Conservation (phyloP, 2,329 filamentous ascomycete species). For the Neoascochyta sp. region DNA sequence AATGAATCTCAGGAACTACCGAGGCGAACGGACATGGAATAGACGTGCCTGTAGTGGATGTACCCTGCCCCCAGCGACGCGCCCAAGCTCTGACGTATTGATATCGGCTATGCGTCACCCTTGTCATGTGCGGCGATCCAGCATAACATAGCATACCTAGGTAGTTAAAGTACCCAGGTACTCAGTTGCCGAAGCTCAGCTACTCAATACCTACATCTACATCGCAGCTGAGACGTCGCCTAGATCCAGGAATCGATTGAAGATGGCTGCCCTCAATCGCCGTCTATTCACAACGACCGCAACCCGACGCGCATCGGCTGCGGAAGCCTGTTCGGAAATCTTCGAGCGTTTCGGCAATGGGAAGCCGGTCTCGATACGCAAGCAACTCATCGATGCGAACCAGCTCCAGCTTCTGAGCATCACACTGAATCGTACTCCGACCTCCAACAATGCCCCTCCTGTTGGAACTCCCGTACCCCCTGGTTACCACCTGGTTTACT, state of each 20-base stretch:
- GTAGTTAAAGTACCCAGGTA: too few species aligned
- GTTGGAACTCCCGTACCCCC: constrained; percentile 50
- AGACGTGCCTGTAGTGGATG: too few species aligned
- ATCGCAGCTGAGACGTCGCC: too few species aligned
- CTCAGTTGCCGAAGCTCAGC: too few species aligned
- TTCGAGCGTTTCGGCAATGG: constrained; percentile 27
- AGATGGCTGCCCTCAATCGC: constrained; percentile 17
- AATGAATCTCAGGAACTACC: too few species aligned
- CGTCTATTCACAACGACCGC: constrained; percentile 19
- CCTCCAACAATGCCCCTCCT: constrained; percentile 16
- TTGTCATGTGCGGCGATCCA: too few species aligned
- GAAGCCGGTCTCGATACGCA: constrained; percentile 28
- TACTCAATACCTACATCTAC: too few species aligned
- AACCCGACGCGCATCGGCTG: constrained; percentile 18
- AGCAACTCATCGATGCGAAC: constrained; percentile 32
- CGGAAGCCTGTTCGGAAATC: constrained; percentile 30
- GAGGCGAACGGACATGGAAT: too few species aligned
- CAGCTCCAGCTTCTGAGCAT: constrained; percentile 31
- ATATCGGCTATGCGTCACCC: constrained; percentile 19
- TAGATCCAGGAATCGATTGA: too few species aligned
- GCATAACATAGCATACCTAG: too few species aligned
- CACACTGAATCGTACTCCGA: constrained; percentile 24
- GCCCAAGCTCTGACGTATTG: too few species aligned
- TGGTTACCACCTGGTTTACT: constrained; percentile 84
- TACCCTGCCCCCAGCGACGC: too few species aligned